Base-by-base conservation (phyloP, 2,329 filamentous ascomycete species). In the Diaporthe sp. region DNA sequence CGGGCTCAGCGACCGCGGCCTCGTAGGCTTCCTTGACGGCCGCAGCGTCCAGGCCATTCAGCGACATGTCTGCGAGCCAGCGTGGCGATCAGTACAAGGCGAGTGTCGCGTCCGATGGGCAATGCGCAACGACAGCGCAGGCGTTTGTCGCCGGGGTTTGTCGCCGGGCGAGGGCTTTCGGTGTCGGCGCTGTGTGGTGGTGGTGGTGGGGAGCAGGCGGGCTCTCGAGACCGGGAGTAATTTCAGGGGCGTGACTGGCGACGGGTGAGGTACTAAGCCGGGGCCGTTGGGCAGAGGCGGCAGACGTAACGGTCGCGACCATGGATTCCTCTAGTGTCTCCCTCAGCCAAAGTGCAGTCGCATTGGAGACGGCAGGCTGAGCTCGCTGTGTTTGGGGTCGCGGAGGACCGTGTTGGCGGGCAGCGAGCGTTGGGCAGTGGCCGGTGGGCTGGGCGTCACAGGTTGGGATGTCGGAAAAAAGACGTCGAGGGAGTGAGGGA, bases 21-120 rank as follows among this genome's bases (percentile, higher is more conserved):
- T 96, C 94, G 86, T 98, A 93, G 81, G 96, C 95, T 86, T 97
- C 95, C 85, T 92, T 91, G 86, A 99, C 90, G 82, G 92, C 90
- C 80, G 90, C 87, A 86, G 92, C 90, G 87, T 98, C 96, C 86
- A 98, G 89, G 79, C 97, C 97, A 92, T 98, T 98, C 85, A 98
- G 89, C 88, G 96, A 98, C 96, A 98, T 98, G 79, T 84, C 83
- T 79, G 76, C 65, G 37, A 78, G 75, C 51, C 62, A 44, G 55
- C 37, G 39, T 72, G n/a, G 22, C 37, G 44, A 31, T 61, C 44
- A 58, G 42, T 70, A 13, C 25, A 15, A 4, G 51, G 8, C 9
- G 28, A n/a, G 34, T 25, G 46, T 28, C 39, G 69, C 37, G 49
- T 46, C n/a, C 51, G 46, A 68, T 44, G 10, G 39, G 39, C 8